phyloP scores from a whole-genome alignment of 1,139 yeast species.

The Sugiyamaella paludigena region DNA sequence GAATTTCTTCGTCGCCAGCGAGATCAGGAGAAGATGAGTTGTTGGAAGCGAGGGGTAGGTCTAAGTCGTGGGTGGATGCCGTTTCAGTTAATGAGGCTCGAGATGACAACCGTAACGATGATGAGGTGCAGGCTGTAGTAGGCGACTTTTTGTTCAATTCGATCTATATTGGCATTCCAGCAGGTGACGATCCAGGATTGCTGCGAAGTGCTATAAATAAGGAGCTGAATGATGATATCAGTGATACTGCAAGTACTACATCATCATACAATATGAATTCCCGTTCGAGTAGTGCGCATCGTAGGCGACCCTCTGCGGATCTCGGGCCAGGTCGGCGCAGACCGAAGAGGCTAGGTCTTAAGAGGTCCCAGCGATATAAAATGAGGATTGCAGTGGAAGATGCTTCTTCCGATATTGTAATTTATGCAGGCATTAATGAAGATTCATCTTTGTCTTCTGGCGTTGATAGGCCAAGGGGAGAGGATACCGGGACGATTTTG shows the following conservation, averaged over 20 bases:
- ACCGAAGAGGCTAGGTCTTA: conserved; percentile 45
- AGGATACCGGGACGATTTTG: conserved; percentile 6
- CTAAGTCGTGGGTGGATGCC: conserved; percentile 4
- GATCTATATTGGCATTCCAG: conserved; percentile 63
- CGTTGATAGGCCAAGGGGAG: background rate
- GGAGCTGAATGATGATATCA: conserved; percentile 38
- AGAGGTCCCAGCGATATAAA: conserved; percentile 66
- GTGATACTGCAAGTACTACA: conserved; percentile 29
- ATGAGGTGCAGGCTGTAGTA: conserved; percentile 39
- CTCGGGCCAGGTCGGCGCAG: conserved; percentile 1
- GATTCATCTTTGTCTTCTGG: conserved; percentile 1
- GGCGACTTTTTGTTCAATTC: conserved; percentile 73
- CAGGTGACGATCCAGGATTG: conserved; percentile 47
- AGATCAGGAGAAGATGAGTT: conserved; percentile 14
- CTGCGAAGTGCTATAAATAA: conserved; percentile 56
- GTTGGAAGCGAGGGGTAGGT: background rate
- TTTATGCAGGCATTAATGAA: conserved; percentile 46
- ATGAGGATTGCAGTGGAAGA: conserved; percentile 56
- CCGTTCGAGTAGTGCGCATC: conserved; percentile 10
- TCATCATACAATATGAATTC: conserved; percentile 11
- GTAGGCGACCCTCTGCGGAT: conserved; percentile 2
- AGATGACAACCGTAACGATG: conserved; percentile 17
- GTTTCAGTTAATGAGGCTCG: conserved; percentile 15
- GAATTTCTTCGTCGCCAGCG: background rate
- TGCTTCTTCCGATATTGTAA: conserved; percentile 47